These are phyloP conservation scores for Tulasnella sp. DNA, from an alignment of 768 basidiomycete genomes.

Conservation along the genomic window DNA sequence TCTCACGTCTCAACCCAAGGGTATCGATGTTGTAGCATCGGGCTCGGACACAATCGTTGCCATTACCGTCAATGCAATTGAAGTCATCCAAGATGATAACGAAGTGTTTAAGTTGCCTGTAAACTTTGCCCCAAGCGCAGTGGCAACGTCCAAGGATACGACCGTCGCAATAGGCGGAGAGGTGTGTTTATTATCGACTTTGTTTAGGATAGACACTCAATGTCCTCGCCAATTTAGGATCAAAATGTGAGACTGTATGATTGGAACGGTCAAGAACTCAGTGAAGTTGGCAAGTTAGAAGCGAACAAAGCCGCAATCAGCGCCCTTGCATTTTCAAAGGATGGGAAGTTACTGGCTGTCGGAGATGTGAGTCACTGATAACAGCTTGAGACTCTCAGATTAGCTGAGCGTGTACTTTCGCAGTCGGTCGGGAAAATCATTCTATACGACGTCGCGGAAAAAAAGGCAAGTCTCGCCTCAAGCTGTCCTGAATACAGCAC, in stretches of 20 bases:
- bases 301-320: slow-evolving; percentile 60
- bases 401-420: not conserved
- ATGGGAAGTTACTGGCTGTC: slow-evolving; percentile 59
- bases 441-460: slow-evolving; percentile 56
- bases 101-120: slow-evolving; percentile 44
- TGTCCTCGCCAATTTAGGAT: slow-evolving; percentile 35
- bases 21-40: slow-evolving; percentile 33
- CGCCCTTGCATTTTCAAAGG: slow-evolving; percentile 64
- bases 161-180: slow-evolving; percentile 63
- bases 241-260: slow-evolving; percentile 58
- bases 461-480: slow-evolving; percentile 34
- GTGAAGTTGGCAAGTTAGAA: slow-evolving; percentile 43
- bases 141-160: slow-evolving; percentile 28
- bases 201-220: not conserved
- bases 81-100: slow-evolving; percentile 60
- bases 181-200: slow-evolving; percentile 31
- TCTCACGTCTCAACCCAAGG: slow-evolving; percentile 22
- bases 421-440: slow-evolving; percentile 74
- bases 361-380: slow-evolving; percentile 61
- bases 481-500: not conserved
- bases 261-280: slow-evolving; percentile 52
- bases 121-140: slow-evolving; percentile 46
- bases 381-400: not conserved
- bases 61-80: slow-evolving; percentile 42
- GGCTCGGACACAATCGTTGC: slow-evolving; percentile 53